These are phyloP conservation scores for Talaromyces funiculosus DNA, from an alignment of 2,329 filamentous ascomycete species.

Conservation along the genomic window DNA sequence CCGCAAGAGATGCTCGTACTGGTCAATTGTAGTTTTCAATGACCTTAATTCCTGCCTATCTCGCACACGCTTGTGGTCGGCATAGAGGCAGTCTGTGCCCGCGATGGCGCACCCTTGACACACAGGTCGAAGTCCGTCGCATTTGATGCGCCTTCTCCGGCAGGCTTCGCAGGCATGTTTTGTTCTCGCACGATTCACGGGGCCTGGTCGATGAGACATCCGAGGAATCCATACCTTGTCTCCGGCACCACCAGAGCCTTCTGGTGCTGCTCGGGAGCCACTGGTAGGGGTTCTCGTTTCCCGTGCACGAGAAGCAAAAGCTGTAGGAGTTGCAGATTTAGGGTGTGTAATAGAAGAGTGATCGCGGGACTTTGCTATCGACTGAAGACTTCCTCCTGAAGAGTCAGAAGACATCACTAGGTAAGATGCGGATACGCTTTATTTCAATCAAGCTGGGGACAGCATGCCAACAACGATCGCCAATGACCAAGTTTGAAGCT, in stretches of 20 bases:
- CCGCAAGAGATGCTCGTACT: conserved; percentile 8
- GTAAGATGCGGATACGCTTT: neutral
- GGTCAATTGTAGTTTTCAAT: conserved; percentile 12
- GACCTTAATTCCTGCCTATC: conserved; percentile 29
- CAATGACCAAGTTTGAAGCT: neutral
- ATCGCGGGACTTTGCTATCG: neutral
- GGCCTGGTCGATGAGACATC: neutral
- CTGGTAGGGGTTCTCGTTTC: neutral
- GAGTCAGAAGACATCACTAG: conserved; percentile 6
- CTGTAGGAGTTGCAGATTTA: neutral
- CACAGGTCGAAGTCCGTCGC: conserved; percentile 28
- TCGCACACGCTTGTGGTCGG: conserved; percentile 32
- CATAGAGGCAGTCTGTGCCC: conserved; percentile 23
- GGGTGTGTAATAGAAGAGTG: neutral
- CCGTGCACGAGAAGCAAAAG: neutral
- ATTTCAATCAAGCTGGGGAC: neutral
- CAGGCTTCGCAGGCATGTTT: conserved; percentile 30
- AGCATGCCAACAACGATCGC: conserved; percentile 1
- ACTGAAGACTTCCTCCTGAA: neutral
- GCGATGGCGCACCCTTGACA: conserved; percentile 23
- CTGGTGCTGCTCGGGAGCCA: neutral
- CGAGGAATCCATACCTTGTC: conserved; percentile 9
- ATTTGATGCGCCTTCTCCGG: conserved; percentile 32
- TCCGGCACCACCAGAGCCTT: neutral
- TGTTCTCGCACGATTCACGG: neutral